Evolutionary conservation across 139 green algal species (phyloP).

Genomic region (Nannochloris sp.): DNA sequence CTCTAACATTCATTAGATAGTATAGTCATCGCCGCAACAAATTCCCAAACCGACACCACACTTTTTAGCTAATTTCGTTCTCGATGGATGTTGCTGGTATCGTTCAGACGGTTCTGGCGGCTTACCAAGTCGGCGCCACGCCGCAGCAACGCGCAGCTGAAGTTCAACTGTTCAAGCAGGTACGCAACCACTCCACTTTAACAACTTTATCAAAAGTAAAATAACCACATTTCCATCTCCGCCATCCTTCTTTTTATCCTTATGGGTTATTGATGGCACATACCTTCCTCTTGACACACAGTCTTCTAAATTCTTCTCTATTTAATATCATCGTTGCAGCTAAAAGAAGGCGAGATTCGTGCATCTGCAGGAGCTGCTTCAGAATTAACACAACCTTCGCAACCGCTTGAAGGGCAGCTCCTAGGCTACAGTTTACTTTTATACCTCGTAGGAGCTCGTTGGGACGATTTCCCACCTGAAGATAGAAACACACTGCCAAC

Average conservation of each 20-base stretch:
- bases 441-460: conserved; percentile 36
- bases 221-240: not conserved
- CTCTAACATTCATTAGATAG: too few relatives aligned
- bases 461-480: conserved; percentile 32
- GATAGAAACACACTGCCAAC: conserved; percentile 33
- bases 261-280: not conserved
- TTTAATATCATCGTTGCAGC: conserved; percentile 12
- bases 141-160: conserved; percentile 12
- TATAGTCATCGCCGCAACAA: too few relatives aligned
- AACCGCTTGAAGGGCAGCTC: conserved; percentile 35
- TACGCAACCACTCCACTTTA: not conserved
- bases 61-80: too few relatives aligned
- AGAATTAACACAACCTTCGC: conserved; percentile 18
- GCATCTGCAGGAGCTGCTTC: conserved; percentile 6
- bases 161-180: conserved; percentile 21
- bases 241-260: not conserved
- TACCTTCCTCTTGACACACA: not conserved
- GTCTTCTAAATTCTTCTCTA: not conserved
- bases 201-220: not conserved
- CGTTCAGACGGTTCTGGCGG: conserved; percentile 1
- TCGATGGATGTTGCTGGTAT: not conserved
- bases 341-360: conserved; percentile 29
- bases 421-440: conserved; percentile 45
- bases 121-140: conserved; percentile 10
- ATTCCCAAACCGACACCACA: too few relatives aligned